A percentile compares a stretch with the other conserved stretches of the same genome.
These are phyloP conservation scores for Mycena capillaripes DNA, from an alignment of 768 basidiomycete species.

Conservation along the genomic window DNA sequence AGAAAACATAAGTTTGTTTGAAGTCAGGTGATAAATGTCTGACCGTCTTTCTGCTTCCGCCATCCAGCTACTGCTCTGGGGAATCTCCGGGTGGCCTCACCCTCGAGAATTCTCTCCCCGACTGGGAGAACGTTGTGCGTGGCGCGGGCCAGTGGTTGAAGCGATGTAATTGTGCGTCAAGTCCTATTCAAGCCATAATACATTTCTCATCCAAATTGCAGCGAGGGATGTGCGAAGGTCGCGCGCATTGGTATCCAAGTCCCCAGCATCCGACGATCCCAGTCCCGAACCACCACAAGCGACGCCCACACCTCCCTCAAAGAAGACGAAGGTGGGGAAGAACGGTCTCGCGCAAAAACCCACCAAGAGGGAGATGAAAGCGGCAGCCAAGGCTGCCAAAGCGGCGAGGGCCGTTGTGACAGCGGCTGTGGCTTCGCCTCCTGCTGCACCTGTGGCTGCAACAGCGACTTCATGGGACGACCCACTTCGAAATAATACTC, in stretches of 20 bases:
- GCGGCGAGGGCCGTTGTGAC: background rate
- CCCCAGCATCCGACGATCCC: background rate
- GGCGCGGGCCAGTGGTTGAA: background rate
- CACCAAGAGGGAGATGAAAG: background rate
- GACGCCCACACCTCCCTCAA: background rate
- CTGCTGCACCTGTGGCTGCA: no score
- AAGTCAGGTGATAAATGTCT: background rate
- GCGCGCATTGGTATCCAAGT: background rate
- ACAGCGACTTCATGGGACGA: no score
- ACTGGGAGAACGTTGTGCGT: background rate
- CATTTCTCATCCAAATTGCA: background rate
- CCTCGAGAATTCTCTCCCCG: background rate
- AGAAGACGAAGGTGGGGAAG: background rate
- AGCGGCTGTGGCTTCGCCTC: background rate
- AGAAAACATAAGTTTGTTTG: constrained; percentile 2
- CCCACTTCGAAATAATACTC: no score
- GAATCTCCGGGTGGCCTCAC: background rate
- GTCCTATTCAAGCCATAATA: background rate
- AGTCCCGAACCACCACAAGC: background rate
- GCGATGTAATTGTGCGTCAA: background rate
- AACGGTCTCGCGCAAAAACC: background rate
- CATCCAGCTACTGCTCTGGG: background rate
- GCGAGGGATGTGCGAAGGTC: background rate
- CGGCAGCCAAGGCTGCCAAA: background rate
- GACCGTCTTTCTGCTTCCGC: background rate